Percentiles rank a stretch among this genome's conserved stretches.
These are phyloP conservation scores for Aspergillus olivimuriae DNA, from an alignment of 495 filamentous ascomycete species.

Conservation along the genomic window DNA sequence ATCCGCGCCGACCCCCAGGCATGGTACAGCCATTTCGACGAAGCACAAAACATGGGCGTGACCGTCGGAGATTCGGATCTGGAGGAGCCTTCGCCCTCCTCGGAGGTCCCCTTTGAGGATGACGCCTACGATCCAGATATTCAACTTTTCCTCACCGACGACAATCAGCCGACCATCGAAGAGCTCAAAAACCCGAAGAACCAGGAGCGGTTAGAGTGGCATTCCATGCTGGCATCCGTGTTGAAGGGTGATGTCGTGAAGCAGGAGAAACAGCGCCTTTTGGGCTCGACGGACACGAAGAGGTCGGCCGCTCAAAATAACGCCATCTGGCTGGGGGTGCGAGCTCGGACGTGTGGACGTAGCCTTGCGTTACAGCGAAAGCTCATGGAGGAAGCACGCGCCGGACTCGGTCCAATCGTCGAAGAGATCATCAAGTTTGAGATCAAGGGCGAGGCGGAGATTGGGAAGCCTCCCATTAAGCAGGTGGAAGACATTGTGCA, in stretches of 20 bases:
- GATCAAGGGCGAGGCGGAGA: conserved; percentile 89
- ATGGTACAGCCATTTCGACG: conserved; percentile 64
- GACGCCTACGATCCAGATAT: conserved; percentile 90
- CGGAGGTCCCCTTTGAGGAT: conserved; percentile 72
- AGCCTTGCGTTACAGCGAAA: conserved; percentile 75
- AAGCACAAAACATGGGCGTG: conserved; percentile 57
- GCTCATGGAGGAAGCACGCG: conserved; percentile 73
- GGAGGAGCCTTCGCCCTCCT: conserved; percentile 85
- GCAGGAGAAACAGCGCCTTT: conserved; percentile 93
- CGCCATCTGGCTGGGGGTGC: conserved; percentile 87
- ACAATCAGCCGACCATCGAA: conserved; percentile 79
- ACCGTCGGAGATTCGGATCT: conserved; percentile 72
- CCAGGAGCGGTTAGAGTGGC: conserved; percentile 92
- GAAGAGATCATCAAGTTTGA: conserved; percentile 87
- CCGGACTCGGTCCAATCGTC: conserved; percentile 60
- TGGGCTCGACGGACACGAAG: conserved; percentile 72
- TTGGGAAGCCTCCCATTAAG: conserved; percentile 74
- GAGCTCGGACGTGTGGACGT: conserved; percentile 74
- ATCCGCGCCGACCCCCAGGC: conserved; percentile 64
- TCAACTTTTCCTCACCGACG: conserved; percentile 79
- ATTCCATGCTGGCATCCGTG: conserved; percentile 93
- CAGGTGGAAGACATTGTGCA: conserved; percentile 85
- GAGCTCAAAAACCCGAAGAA: conserved; percentile 85
- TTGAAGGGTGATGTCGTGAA: conserved; percentile 94
- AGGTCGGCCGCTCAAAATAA: conserved; percentile 65